Conservation (phyloP, 768 basidiomycete species). For the Tricholoma sp. region DNA sequence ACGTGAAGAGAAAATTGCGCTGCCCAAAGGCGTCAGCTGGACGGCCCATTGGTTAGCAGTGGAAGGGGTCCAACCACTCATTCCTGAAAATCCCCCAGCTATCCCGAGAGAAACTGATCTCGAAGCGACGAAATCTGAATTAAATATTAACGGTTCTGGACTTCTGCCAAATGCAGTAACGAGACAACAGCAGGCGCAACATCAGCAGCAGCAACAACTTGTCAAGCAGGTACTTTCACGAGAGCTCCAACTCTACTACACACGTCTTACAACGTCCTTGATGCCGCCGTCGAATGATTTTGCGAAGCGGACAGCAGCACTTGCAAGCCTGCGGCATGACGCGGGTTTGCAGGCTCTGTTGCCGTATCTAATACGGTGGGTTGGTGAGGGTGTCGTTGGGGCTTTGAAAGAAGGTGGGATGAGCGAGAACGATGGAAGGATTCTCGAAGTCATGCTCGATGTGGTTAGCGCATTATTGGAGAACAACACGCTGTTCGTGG, state of each 20-base stretch:
- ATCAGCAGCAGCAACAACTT: constrained; percentile 62
- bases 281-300: constrained; percentile 65
- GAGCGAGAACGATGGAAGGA: constrained; percentile 59
- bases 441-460: constrained; percentile 78
- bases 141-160: constrained; percentile 16
- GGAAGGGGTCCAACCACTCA: constrained; percentile 42
- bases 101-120: constrained; percentile 22
- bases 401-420: constrained; percentile 54
- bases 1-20: constrained; percentile 75
- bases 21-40: constrained; percentile 81
- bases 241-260: constrained; percentile 93
- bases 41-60: constrained; percentile 98
- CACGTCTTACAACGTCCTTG: constrained; percentile 80
- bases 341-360: constrained; percentile 88
- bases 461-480: constrained; percentile 75
- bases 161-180: constrained; percentile 22
- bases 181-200: constrained; percentile 35
- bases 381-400: constrained; percentile 79
- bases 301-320: constrained; percentile 78
- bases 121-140: constrained; percentile 28
- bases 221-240: constrained; percentile 91
- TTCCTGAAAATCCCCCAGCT: constrained; percentile 19
- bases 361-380: constrained; percentile 93
- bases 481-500: constrained; percentile 86
- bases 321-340: constrained; percentile 84